phyloP scores from a whole-genome alignment of 768 basidiomycete species.

The Inosperma sp. region DNA sequence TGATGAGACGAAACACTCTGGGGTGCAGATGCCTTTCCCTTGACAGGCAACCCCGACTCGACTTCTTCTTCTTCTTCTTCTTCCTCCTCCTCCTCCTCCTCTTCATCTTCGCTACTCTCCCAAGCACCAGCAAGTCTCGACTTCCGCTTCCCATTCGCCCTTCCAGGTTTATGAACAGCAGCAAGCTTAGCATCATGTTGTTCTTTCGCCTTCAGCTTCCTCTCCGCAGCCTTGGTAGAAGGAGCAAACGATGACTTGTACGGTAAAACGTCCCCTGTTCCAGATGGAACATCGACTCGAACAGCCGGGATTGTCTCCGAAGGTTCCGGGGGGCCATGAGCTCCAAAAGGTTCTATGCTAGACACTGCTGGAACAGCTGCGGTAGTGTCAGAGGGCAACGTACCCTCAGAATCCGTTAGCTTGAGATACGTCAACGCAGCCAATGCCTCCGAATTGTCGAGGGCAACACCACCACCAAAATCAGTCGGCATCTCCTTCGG shows the following conservation, averaged over 20 bases:
- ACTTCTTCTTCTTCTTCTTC: slow-evolving; percentile 68
- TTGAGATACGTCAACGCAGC: slow-evolving; percentile 77
- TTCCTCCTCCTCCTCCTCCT: slow-evolving; percentile 82
- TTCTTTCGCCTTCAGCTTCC: slow-evolving; percentile 79
- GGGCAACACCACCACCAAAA: slow-evolving; percentile 36
- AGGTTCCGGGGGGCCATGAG: background rate
- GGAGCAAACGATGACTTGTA: slow-evolving; percentile 87
- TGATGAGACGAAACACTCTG: slow-evolving; percentile 17
- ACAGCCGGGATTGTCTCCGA: slow-evolving; percentile 13
- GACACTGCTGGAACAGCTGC: background rate
- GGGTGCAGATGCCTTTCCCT: slow-evolving; percentile 22
- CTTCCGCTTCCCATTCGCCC: slow-evolving; percentile 60
- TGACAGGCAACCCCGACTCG: slow-evolving; percentile 42
- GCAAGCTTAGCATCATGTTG: slow-evolving; percentile 80
- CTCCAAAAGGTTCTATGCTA: background rate
- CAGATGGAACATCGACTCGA: slow-evolving; percentile 8
- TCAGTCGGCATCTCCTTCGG: too few relatives aligned
- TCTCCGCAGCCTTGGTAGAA: slow-evolving; percentile 76
- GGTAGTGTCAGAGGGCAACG: background rate
- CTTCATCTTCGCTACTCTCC: slow-evolving; percentile 76
- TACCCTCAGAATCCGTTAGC: slow-evolving; percentile 39
- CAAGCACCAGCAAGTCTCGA: slow-evolving; percentile 54
- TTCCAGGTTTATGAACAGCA: slow-evolving; percentile 70
- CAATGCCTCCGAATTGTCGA: slow-evolving; percentile 62
- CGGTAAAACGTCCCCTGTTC: slow-evolving; percentile 28